These are phyloP conservation scores for Chytriomyces sp. DNA, from an alignment of 192 early-diverging fungal species.

Conservation along the genomic window DNA sequence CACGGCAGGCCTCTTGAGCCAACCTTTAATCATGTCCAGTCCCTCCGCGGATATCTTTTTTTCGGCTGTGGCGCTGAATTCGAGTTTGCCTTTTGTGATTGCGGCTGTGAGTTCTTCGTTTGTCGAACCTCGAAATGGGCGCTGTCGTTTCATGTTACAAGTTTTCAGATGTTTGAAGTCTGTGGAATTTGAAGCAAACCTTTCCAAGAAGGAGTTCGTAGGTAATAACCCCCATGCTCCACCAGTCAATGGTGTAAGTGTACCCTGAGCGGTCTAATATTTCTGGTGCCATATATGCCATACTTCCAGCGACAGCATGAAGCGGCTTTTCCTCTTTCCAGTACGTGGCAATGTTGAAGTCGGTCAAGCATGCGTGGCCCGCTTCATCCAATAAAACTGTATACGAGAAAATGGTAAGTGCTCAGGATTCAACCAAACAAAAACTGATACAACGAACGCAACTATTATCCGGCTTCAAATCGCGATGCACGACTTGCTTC, in stretches of 20 bases:
- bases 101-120: conserved; percentile 70
- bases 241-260: conserved; percentile 88
- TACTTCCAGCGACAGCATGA: conserved; percentile 53
- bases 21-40: conserved; percentile 41
- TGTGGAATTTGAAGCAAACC: conserved; percentile 31
- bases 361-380: conserved; percentile 59
- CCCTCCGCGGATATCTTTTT: conserved; percentile 25
- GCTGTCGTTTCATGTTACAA: neutral
- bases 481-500: conserved; percentile 57
- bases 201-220: conserved; percentile 86
- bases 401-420: conserved; percentile 35
- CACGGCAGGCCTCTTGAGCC: conserved; percentile 72
- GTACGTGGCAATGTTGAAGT: conserved; percentile 62
- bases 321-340: conserved; percentile 47
- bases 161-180: neutral
- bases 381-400: conserved; percentile 50
- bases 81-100: conserved; percentile 71
- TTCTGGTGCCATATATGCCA: conserved; percentile 77
- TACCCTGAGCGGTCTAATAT: conserved; percentile 66
- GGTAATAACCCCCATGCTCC: conserved; percentile 88
- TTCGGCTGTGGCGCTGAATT: conserved; percentile 61
- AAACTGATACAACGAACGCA: conserved; percentile 51
- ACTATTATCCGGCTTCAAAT: conserved; percentile 51
- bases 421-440: conserved; percentile 52
- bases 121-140: conserved; percentile 78